phyloP scores from a whole-genome alignment of 345 rosid species.

The Erysimum cheiranthoides region DNA sequence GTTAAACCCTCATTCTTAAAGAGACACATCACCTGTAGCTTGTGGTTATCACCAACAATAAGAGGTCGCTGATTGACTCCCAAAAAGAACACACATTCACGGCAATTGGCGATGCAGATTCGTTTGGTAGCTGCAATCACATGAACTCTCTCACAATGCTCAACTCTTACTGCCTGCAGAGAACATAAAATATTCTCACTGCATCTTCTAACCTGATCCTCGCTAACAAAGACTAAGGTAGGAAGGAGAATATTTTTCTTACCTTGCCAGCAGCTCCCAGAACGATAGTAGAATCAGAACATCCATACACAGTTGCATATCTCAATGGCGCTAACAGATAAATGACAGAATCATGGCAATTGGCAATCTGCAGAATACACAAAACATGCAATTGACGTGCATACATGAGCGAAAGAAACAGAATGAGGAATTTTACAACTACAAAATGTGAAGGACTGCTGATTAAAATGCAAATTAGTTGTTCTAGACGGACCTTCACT shows the following conservation, averaged over 20 bases:
- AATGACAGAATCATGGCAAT: slow-evolving; percentile 95
- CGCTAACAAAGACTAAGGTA: slow-evolving; percentile 15
- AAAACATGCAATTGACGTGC: slow-evolving; percentile 18
- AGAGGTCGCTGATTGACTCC: slow-evolving; percentile 99
- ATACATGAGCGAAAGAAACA: slow-evolving; percentile 7
- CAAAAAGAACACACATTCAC: slow-evolving; percentile 92
- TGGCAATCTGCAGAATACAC: slow-evolving; percentile 69
- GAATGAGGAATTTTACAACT: slow-evolving; percentile 16
- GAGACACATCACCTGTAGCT: slow-evolving; percentile 72
- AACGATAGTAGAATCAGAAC: slow-evolving; percentile 93
- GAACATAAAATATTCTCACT: slow-evolving; percentile 34
- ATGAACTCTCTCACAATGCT: slow-evolving; percentile 99
- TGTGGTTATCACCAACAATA: slow-evolving; percentile 94
- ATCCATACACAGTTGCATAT: slow-evolving; percentile 91
- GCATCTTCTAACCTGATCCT: not conserved
- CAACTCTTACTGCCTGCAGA: slow-evolving; percentile 87
- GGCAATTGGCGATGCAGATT: slow-evolving; percentile 93
- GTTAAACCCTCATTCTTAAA: slow-evolving; percentile 1
- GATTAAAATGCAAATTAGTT: slow-evolving; percentile 19
- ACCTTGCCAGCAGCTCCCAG: slow-evolving; percentile 99
- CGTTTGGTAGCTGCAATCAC: slow-evolving; percentile 87
- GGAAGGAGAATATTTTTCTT: slow-evolving; percentile 14
- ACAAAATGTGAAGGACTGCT: slow-evolving; percentile 21
- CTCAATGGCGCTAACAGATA: slow-evolving; percentile 91
- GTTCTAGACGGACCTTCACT: slow-evolving; percentile 71